Conservation (phyloP, 2,329 filamentous ascomycete species). For the Hymenoscyphus salicellus region DNA sequence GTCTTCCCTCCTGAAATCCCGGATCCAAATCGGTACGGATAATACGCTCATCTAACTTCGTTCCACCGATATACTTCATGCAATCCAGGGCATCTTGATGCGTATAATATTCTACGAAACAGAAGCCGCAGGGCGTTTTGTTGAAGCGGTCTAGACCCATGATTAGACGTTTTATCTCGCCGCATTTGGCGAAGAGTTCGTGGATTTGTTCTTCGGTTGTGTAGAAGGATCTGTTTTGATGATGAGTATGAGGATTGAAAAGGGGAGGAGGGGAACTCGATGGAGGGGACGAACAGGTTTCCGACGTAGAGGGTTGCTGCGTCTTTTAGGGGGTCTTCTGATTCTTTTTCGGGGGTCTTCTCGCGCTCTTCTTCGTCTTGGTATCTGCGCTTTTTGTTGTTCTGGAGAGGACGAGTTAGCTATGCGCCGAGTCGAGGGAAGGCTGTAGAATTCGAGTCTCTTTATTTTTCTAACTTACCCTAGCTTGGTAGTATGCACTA, state of each 20-base stretch:
- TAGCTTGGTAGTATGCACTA: conserved; percentile 86
- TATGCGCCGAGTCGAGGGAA: conserved; percentile 14
- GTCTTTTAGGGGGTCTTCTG: conserved; percentile 75
- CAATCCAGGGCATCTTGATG: conserved; percentile 96
- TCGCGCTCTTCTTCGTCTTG: conserved; percentile 55
- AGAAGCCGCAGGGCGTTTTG: conserved; percentile 98
- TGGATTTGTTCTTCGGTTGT: conserved; percentile 99
- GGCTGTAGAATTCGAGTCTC: conserved; percentile 5
- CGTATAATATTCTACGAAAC: conserved; percentile 98
- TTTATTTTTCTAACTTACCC: conserved; percentile 52
- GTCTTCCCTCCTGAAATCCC: conserved; percentile 90
- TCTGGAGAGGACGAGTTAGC: conserved; percentile 41
- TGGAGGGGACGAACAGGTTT: conserved; percentile 66
- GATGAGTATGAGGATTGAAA: neutral
- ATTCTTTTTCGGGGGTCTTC: conserved; percentile 50
- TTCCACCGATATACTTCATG: conserved; percentile 97
- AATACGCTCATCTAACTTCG: conserved; percentile 94
- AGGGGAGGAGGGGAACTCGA: neutral
- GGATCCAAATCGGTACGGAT: conserved; percentile 95
- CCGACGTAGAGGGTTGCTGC: conserved; percentile 96
- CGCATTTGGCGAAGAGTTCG: conserved; percentile 92
- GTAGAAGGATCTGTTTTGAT: conserved; percentile 73
- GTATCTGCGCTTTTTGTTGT: conserved; percentile 52
- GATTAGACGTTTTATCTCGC: conserved; percentile 94
- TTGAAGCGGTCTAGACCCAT: conserved; percentile 97